These are phyloP conservation scores for Fagopyrum tataricum DNA, from an alignment of 148 eudicot species.

Conservation along the genomic window DNA sequence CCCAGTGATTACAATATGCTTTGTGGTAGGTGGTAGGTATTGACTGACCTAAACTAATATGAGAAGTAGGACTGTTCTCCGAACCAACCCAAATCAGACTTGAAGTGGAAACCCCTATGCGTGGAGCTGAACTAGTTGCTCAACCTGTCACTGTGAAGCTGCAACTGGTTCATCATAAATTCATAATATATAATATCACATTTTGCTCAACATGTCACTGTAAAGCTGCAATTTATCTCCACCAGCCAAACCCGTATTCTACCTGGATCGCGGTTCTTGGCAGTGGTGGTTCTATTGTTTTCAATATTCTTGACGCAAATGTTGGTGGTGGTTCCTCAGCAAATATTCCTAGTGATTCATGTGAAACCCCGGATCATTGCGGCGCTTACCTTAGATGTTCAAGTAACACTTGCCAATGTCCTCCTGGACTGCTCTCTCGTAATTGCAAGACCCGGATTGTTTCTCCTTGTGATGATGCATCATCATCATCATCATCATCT, in stretches of 20 bases:
- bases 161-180: too few species aligned
- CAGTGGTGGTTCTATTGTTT: conserved; percentile 58
- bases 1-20: too few species aligned
- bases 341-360: conserved; percentile 56
- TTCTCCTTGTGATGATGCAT: conserved; percentile 31
- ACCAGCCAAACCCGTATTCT: conserved; percentile 29
- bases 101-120: too few species aligned
- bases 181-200: too few species aligned
- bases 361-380: conserved; percentile 71
- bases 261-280: conserved; percentile 74
- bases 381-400: conserved; percentile 49
- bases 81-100: too few species aligned
- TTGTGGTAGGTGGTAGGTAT: too few species aligned
- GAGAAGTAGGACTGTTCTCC: too few species aligned
- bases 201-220: too few species aligned
- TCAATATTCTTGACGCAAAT: conserved; percentile 35
- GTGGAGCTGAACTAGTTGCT: too few species aligned
- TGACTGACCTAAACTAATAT: too few species aligned
- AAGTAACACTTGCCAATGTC: conserved; percentile 61
- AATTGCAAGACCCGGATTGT: conserved; percentile 39
- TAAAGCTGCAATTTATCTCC: conserved; percentile 54
- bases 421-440: conserved; percentile 31
- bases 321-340: conserved; percentile 18
- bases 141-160: too few species aligned
- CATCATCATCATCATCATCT: conserved; percentile 14